Evolutionary conservation across 257 asterid species (phyloP), one percentile per base, ranked within the genome.

Genomic region (Nicotiana obtusifolia): DNA sequence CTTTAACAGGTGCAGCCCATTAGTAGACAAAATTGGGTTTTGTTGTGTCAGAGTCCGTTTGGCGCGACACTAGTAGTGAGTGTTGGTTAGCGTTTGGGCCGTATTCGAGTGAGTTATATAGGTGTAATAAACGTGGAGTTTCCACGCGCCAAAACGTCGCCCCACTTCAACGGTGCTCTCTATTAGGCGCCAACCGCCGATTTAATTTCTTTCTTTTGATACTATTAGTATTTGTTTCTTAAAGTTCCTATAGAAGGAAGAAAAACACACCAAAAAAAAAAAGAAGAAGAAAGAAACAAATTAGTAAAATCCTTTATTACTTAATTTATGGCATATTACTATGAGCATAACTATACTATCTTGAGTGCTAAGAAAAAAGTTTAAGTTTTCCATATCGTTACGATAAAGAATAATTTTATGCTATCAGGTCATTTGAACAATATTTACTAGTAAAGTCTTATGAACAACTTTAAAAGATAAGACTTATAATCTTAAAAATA

Each of bases 91-190:
- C 10, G 62, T 49, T 73, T 73, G 79, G 62, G 79, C 24, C 4
- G 41, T 73, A 47, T 47, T 7, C 41, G 62, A 73, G 24, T 73
- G 41, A 0, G 41, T 35, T 35, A 35, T 37, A 7, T 47, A 47
- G 17, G 62, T 75, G 79, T 17, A 24, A 47, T 17, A 24, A 47
- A 11, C 7, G 41, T 77, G 69, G 81, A 10, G n/a, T 10, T 31
- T 41, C 22, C 0, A 64, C 75, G 64, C 82, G 87, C 86, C 91
- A 85, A 83, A 86, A 53, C 47, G 52, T 78, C 61, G 56, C 76
- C 76, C 66, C 61, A 10, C 20, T 47, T 44, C 54, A 84, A 86
- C 89, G 89, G 86, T 81, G 84, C 86, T 83, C 84, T 81, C 75
- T 10, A 60, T 68, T 49, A 49, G 87, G 87, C 89, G 85, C 85